phyloP scores from a whole-genome alignment of 2,329 filamentous ascomycete species.

The Exophiala alcalophila region DNA sequence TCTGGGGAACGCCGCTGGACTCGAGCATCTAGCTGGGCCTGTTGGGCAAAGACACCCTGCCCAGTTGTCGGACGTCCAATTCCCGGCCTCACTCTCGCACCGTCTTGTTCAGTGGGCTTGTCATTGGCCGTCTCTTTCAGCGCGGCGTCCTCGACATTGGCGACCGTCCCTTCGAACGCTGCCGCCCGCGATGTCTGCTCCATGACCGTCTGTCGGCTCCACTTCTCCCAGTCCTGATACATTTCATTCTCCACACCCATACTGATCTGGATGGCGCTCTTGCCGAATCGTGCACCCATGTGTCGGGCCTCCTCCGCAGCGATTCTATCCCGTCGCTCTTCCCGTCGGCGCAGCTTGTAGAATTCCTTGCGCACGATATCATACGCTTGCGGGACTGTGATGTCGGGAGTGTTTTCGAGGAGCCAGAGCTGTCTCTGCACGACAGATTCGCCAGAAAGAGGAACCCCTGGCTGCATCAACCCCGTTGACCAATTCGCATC shows the following conservation, averaged over 20 bases:
- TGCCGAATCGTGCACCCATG: constrained; percentile 86
- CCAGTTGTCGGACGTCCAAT: constrained; percentile 19
- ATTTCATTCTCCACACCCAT: constrained; percentile 77
- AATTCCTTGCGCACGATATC: constrained; percentile 86
- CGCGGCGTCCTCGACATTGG: constrained; percentile 19
- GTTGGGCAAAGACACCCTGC: constrained; percentile 18
- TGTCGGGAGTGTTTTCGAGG: constrained; percentile 60
- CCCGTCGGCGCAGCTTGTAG: constrained; percentile 75
- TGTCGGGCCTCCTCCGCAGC: constrained; percentile 82
- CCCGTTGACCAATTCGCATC: constrained; percentile 57
- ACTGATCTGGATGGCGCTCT: constrained; percentile 68
- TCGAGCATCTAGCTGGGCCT: constrained; percentile 16
- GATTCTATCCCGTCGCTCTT: constrained; percentile 78
- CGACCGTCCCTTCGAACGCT: constrained; percentile 38
- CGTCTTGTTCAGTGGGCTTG: background rate
- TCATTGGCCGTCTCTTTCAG: constrained; percentile 11
- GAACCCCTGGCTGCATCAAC: constrained; percentile 70
- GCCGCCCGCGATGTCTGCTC: constrained; percentile 48
- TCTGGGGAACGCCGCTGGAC: constrained; percentile 5
- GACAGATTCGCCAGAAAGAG: constrained; percentile 83
- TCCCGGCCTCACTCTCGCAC: constrained; percentile 7
- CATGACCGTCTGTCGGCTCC: constrained; percentile 61
- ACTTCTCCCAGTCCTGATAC: constrained; percentile 81
- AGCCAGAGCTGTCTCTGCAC: constrained; percentile 88
- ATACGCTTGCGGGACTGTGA: constrained; percentile 70